Conservation (phyloP, 2,329 filamentous ascomycete genomes). For the Fusarium heterosporum region DNA sequence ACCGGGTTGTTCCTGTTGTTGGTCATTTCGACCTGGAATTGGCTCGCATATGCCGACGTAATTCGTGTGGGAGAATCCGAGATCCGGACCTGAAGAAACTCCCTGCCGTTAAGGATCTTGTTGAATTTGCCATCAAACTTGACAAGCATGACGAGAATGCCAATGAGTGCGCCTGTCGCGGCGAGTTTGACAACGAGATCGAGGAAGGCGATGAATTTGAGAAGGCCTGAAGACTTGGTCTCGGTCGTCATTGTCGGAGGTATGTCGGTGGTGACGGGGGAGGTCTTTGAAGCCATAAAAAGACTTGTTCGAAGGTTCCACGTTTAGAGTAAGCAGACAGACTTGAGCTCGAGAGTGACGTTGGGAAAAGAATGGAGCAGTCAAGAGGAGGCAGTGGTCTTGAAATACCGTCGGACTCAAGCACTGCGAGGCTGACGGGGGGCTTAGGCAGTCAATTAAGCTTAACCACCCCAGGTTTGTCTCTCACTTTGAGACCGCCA, state of each 20-base stretch:
- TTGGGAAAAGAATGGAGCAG: not conserved
- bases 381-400: conserved; percentile 6
- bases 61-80: not conserved
- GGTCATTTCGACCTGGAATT: conserved; percentile 21
- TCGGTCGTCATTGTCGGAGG: conserved; percentile 21
- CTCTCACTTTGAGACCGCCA: conserved; percentile 19
- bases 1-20: conserved; percentile 4
- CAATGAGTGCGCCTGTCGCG: conserved; percentile 32
- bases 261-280: not conserved
- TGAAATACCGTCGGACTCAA: conserved; percentile 27
- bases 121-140: conserved; percentile 15
- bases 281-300: conserved; percentile 28
- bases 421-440: conserved; percentile 13
- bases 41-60: not conserved
- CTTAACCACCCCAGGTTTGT: conserved; percentile 11
- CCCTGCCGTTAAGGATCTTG: conserved; percentile 9
- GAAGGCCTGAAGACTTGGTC: conserved; percentile 23
- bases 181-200: conserved; percentile 35
- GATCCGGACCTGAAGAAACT: not conserved
- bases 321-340: no score
- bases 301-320: not conserved
- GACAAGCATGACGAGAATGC: conserved; percentile 32
- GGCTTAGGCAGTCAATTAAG: conserved; percentile 21
- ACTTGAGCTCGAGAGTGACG: no score
- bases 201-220: conserved; percentile 35